These are phyloP conservation scores for Polyporus tsugae DNA, from an alignment of 1,284 basidiomycete genomes.

Conservation along the genomic window DNA sequence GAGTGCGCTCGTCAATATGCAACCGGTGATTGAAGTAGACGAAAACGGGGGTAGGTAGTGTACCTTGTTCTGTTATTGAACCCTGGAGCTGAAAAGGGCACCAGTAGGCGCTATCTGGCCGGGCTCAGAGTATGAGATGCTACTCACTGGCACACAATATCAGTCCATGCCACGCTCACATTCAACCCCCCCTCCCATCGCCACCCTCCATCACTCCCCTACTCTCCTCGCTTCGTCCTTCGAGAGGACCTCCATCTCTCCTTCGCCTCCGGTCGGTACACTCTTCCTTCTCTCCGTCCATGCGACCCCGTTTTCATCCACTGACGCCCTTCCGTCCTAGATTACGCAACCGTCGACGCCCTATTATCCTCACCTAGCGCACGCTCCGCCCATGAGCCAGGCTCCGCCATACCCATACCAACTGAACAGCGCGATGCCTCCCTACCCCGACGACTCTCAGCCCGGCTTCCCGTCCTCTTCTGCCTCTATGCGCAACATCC, in stretches of 20 bases:
- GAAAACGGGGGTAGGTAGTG: neutral
- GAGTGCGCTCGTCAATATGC: neutral
- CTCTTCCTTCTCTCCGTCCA: constrained; percentile 34
- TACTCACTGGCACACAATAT: too few species aligned
- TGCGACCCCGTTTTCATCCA: constrained; percentile 42
- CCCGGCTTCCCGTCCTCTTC: constrained; percentile 37
- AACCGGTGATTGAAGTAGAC: neutral
- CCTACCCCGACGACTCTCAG: constrained; percentile 37
- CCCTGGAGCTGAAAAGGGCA: neutral
- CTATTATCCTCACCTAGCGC: constrained; percentile 47
- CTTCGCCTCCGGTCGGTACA: constrained; percentile 48
- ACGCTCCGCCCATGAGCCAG: constrained; percentile 43
- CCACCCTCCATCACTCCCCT: constrained; percentile 66
- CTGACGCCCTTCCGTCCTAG: constrained; percentile 32
- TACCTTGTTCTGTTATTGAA: neutral
- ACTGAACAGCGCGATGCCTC: constrained; percentile 42
- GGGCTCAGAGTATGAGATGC: too few species aligned
- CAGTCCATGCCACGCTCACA: constrained; percentile 48
- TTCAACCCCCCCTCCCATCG: constrained; percentile 63
- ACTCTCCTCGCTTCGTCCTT: constrained; percentile 65
- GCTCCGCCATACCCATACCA: constrained; percentile 42
- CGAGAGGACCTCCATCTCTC: constrained; percentile 65
- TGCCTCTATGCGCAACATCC: constrained; percentile 36
- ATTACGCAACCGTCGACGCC: constrained; percentile 42
- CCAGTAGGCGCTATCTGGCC: neutral